Evolutionary conservation across 2,329 filamentous ascomycete species (phyloP).

Genomic region (Aspergillus amoenus): DNA sequence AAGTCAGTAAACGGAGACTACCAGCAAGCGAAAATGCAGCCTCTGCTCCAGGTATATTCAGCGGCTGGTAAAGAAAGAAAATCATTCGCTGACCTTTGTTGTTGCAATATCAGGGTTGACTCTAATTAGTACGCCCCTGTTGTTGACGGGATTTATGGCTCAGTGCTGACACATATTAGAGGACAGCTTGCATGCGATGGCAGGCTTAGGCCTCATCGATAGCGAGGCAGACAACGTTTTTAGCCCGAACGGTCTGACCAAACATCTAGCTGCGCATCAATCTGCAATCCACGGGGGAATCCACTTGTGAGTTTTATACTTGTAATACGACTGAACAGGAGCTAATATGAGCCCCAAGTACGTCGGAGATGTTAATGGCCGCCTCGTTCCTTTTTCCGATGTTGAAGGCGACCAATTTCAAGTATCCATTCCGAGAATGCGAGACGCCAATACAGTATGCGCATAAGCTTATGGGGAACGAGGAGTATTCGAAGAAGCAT

Average conservation of each 20-base stretch:
- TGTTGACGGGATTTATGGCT: too few relatives aligned
- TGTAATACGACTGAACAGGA: too few relatives aligned
- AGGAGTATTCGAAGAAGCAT: conserved; percentile 30
- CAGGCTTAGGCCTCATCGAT: conserved; percentile 36
- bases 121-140: not conserved
- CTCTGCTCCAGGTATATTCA: not conserved
- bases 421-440: conserved; percentile 36
- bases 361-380: conserved; percentile 35
- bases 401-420: conserved; percentile 33
- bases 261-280: conserved; percentile 32
- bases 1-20: conserved; percentile 16
- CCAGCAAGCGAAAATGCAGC: not conserved
- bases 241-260: conserved; percentile 33
- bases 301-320: conserved; percentile 31
- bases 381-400: conserved; percentile 37
- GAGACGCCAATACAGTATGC: conserved; percentile 37
- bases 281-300: conserved; percentile 37
- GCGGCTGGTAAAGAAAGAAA: too few relatives aligned
- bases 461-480: conserved; percentile 31
- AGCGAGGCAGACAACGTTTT: conserved; percentile 30
- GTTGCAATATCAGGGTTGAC: not conserved
- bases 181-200: conserved; percentile 38
- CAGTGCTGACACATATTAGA: conserved; percentile 21
- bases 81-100: not conserved
- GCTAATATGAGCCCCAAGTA: conserved; percentile 14